Evolutionary conservation across 177 flowering plant species (phyloP).

Genomic region (Telopea speciosissima): DNA sequence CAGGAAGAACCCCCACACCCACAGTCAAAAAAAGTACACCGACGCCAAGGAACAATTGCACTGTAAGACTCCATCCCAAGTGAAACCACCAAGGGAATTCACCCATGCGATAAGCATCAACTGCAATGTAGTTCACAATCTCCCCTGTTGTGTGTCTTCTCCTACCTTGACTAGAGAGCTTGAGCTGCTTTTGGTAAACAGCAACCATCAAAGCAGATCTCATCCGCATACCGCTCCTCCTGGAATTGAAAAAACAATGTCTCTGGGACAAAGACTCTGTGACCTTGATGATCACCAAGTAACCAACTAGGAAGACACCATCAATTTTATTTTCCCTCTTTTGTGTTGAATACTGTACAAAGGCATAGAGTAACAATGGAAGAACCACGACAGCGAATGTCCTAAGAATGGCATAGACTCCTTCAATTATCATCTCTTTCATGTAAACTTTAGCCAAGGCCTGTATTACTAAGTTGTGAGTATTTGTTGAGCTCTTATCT

Average conservation of each 20-base stretch:
- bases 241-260: constrained; percentile 55
- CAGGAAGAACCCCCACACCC: constrained; percentile 63
- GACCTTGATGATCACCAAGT: constrained; percentile 44
- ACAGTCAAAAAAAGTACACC: constrained; percentile 45
- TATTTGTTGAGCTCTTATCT: constrained; percentile 15
- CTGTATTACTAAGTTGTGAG: constrained; percentile 30
- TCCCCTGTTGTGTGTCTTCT: constrained; percentile 71
- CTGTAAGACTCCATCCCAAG: constrained; percentile 34
- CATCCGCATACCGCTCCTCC: constrained; percentile 70
- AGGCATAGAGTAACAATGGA: constrained; percentile 61
- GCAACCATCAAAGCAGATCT: constrained; percentile 78
- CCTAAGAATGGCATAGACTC: constrained; percentile 48
- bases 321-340: constrained; percentile 18
- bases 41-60: constrained; percentile 51
- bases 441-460: constrained; percentile 49
- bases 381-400: constrained; percentile 39
- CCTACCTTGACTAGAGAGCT: constrained; percentile 60
- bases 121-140: constrained; percentile 76
- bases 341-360: constrained; percentile 46
- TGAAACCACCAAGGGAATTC: constrained; percentile 80
- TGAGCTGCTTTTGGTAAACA: constrained; percentile 56
- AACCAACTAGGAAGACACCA: constrained; percentile 50
- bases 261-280: constrained; percentile 70
- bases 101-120: constrained; percentile 80
- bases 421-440: constrained; percentile 48